A percentile compares a stretch with the other conserved stretches of the same genome.
Conservation (phyloP, 805 yeast genomes). For the Wickerhamomyces canadensis region DNA sequence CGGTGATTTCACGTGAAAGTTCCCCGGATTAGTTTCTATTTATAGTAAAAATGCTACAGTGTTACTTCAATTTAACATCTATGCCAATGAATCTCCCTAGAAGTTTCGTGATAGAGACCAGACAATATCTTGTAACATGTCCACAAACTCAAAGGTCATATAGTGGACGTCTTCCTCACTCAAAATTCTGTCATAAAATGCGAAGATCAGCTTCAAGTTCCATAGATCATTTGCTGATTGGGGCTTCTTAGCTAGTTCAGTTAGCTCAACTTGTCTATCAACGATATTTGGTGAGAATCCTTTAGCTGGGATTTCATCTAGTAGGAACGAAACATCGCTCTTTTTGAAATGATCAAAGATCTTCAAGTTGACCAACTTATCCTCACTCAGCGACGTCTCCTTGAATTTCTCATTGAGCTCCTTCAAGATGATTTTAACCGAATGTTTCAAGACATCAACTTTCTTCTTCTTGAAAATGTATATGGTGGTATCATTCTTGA, state of each 20-base stretch:
- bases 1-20: too few relatives aligned
- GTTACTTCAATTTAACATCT: too few relatives aligned
- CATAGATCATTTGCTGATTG: slow-evolving; percentile 48
- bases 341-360: slow-evolving; percentile 13
- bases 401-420: slow-evolving; percentile 18
- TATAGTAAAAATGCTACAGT: too few relatives aligned
- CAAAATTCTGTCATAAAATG: slow-evolving; percentile 45
- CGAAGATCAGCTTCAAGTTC: slow-evolving; percentile 57
- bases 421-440: slow-evolving; percentile 24
- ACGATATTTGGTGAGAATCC: slow-evolving; percentile 37
- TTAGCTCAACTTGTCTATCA: slow-evolving; percentile 52
- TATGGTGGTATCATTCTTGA: slow-evolving; percentile 26
- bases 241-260: slow-evolving; percentile 37
- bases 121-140: slow-evolving; percentile 41
- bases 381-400: slow-evolving; percentile 3
- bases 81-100: too few relatives aligned
- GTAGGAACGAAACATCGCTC: slow-evolving; percentile 12
- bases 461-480: slow-evolving; percentile 43
- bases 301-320: slow-evolving; percentile 8
- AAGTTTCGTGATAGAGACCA: slow-evolving; percentile 22
- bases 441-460: slow-evolving; percentile 27
- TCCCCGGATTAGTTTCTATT: too few relatives aligned
- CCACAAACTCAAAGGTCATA: slow-evolving; percentile 46
- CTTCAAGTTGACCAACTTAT: slow-evolving; percentile 8
- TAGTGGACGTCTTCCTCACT: slow-evolving; percentile 32